Base-by-base conservation (phyloP, 1,284 basidiomycete genomes). In the Pseudozyma tsukubaensis region DNA sequence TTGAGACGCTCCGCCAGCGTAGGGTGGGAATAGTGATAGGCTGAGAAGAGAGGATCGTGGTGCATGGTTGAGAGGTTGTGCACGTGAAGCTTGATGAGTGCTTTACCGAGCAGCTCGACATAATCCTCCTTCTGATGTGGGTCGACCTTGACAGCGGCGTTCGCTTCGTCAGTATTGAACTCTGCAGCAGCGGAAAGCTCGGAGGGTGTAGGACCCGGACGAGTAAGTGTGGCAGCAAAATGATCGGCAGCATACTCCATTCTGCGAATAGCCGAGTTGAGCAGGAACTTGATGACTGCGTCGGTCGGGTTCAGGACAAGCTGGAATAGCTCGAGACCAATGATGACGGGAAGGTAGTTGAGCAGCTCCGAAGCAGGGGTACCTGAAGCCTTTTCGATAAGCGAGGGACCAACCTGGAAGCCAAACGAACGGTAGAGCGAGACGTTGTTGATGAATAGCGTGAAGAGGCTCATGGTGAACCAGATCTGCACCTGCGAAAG, bases 401-500 rank as follows among this genome's bases (percentile, higher is more conserved):
- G 59, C 7, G 64, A 73, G 6, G 67, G 65, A 0, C 62, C 73
- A 32, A 77, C 59, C 12, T 72, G 57, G 87, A 97, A 97, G 81
- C 92, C 93, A 85, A 98, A 98, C 0, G 94, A 90, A 24, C 89
- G 86, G 59, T 96, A 90, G 65, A 98, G 88, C 45, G 92, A 79
- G 32, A 63, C 61, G 36, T 96, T 93, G 76, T 91, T 90, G 75
- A 97, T 89, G 88, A 97, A 97, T 2, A 95, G 91, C 9, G 93
- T 92, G 89, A 97, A 97, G 71, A 93, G 87, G 7, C 91, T 89
- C 63, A 98, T 89, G 77, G 94, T 92, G 72, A 91, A 88, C 84
- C 94, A 91, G 68, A 95, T 89, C 86, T 97, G 94, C 49, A 92
- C 66, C 81, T 98, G 94, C 24, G 92, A 92, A 70, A 96, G 89